phyloP scores from a whole-genome alignment of 208 protist genomes.

The Ichthyophonus hoferi region DNA sequence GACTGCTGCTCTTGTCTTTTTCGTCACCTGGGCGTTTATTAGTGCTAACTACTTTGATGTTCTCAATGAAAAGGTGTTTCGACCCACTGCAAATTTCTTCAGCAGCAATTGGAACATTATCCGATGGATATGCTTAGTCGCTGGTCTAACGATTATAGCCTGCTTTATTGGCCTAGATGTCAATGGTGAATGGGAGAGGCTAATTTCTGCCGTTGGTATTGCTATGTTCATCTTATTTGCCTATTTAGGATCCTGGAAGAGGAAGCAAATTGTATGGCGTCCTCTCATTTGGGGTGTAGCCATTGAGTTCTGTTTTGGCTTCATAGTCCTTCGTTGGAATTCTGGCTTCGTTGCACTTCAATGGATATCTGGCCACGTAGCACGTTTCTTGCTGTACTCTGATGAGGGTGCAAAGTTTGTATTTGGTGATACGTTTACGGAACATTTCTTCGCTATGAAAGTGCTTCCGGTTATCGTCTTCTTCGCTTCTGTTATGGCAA shows the following conservation, averaged over 20 bases:
- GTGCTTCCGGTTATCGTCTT: slow-evolving; percentile 13
- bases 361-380: not conserved
- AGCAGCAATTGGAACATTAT: not conserved
- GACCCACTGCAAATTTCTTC: not conserved
- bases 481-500: not conserved
- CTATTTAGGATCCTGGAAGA: not conserved
- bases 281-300: not conserved
- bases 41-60: not conserved
- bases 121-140: not conserved
- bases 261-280: not conserved
- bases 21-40: not conserved
- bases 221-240: not conserved
- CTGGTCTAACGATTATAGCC: not conserved
- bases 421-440: slow-evolving; percentile 5
- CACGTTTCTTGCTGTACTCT: not conserved
- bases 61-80: not conserved
- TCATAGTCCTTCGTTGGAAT: not conserved
- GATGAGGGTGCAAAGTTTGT: not conserved
- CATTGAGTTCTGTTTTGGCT: not conserved
- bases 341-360: not conserved
- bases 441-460: not conserved
- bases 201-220: not conserved
- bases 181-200: not conserved
- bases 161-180: not conserved
- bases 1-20: not conserved